These are phyloP conservation scores for Hyaloscypha bicolor DNA, from an alignment of 495 filamentous ascomycete genomes.

Conservation along the genomic window DNA sequence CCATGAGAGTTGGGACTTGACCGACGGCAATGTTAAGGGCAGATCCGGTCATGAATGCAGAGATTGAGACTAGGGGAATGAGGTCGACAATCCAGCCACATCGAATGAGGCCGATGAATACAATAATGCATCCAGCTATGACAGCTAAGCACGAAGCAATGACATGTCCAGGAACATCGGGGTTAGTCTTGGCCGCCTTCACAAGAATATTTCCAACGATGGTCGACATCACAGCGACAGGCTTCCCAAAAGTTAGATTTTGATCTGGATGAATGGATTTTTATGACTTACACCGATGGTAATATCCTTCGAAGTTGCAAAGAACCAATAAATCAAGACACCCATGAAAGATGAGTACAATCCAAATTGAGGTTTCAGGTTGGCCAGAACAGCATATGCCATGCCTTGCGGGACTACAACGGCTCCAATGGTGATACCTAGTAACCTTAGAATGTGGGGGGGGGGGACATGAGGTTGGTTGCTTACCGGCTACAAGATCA, in stretches of 20 bases:
- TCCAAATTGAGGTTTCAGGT: constrained; percentile 77
- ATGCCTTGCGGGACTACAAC: constrained; percentile 97
- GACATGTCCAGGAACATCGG: constrained; percentile 58
- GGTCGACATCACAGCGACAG: constrained; percentile 94
- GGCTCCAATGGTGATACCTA: constrained; percentile 90
- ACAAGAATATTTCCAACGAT: constrained; percentile 79
- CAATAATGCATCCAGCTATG: constrained; percentile 79
- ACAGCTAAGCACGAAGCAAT: constrained; percentile 83
- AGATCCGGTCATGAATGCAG: constrained; percentile 97
- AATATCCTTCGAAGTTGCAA: constrained; percentile 98
- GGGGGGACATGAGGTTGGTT: background rate
- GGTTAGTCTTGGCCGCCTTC: constrained; percentile 55
- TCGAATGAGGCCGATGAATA: constrained; percentile 76
- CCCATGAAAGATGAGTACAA: constrained; percentile 99
- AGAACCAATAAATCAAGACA: constrained; percentile 96
- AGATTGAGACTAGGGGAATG: constrained; percentile 88
- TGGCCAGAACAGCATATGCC: constrained; percentile 90
- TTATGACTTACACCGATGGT: constrained; percentile 83
- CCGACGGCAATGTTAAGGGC: constrained; percentile 88
- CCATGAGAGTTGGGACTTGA: constrained; percentile 86
- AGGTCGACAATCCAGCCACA: constrained; percentile 94
- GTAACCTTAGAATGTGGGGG: constrained; percentile 8
- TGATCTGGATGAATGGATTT: background rate
- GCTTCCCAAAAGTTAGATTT: constrained; percentile 49
- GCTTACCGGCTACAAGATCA: constrained; percentile 85